Conservation (phyloP, 257 asterid species). For the Jaltomata sinuosa region DNA sequence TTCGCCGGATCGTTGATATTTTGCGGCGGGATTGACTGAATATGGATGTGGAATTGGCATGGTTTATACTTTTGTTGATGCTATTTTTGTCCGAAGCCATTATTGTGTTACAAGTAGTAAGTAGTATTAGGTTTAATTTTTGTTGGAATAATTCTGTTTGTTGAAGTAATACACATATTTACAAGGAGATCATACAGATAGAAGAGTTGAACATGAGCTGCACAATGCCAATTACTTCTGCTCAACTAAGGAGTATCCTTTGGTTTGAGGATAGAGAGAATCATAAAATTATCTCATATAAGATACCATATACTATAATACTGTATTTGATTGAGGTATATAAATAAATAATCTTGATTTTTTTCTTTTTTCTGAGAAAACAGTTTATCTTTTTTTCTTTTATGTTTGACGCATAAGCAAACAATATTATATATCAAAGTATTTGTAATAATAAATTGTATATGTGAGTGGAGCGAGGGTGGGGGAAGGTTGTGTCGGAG, state of each 20-base stretch:
- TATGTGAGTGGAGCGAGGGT: too few relatives aligned
- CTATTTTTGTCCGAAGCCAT: slow-evolving; percentile 21
- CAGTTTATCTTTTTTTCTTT: too few relatives aligned
- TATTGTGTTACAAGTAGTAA: too few relatives aligned
- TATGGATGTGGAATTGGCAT: not conserved
- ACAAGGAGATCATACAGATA: not conserved
- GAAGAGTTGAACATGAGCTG: not conserved
- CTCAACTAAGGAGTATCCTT: not conserved
- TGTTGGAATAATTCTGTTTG: too few relatives aligned
- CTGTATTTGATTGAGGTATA: too few relatives aligned
- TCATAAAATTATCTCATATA: not conserved
- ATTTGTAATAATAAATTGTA: too few relatives aligned
- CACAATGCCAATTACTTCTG: not conserved
- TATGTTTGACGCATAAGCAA: too few relatives aligned
- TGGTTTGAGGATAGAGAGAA: not conserved
- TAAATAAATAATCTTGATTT: too few relatives aligned
- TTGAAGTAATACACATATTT: not conserved
- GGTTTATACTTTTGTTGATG: not conserved
- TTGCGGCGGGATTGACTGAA: slow-evolving; percentile 19
- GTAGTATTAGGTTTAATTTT: not conserved
- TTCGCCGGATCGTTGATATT: slow-evolving; percentile 15
- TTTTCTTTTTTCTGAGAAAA: too few relatives aligned
- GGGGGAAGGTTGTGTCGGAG: too few relatives aligned
- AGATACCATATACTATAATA: too few relatives aligned
- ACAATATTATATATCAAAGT: too few relatives aligned